Percentiles rank a stretch among this genome's conserved stretches.
Evolutionary conservation across 2,329 filamentous ascomycete species (phyloP).

Genomic region (Scedosporium boydii): DNA sequence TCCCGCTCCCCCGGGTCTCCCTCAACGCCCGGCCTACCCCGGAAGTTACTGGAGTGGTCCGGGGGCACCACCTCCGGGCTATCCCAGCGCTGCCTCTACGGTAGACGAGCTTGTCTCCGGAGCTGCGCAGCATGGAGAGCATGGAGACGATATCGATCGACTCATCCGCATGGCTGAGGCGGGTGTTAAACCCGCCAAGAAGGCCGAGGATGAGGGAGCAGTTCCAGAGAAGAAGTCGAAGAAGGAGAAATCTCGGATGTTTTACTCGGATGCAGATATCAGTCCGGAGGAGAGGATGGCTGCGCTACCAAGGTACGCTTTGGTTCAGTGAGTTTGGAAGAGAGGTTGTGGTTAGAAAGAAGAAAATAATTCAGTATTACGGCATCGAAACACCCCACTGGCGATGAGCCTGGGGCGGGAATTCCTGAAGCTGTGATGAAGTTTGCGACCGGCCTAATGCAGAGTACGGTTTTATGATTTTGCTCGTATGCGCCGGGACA

Average conservation of each 20-base stretch:
- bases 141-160: constrained; percentile 54
- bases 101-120: constrained; percentile 6
- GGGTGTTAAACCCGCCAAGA: constrained; percentile 41
- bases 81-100: constrained; percentile 22
- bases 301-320: constrained; percentile 64
- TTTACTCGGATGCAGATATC: constrained; percentile 71
- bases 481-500: background rate
- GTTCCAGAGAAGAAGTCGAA: constrained; percentile 53
- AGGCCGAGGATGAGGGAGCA: constrained; percentile 23
- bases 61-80: constrained; percentile 16
- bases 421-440: no score
- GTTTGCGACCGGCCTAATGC: background rate
- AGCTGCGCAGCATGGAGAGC: constrained; percentile 28
- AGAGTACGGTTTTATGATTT: background rate
- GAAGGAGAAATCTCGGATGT: constrained; percentile 62
- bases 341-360: background rate
- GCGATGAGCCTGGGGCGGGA: no score
- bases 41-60: constrained; percentile 19
- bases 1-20: constrained; percentile 30
- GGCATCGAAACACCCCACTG: background rate
- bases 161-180: constrained; percentile 56
- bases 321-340: constrained; percentile 30
- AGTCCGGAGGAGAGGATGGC: constrained; percentile 91
- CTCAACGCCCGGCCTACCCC: constrained; percentile 31
- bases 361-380: background rate